Evolutionary conservation across 306 rosid species (phyloP).

Genomic region (Cicer arietinum): DNA sequence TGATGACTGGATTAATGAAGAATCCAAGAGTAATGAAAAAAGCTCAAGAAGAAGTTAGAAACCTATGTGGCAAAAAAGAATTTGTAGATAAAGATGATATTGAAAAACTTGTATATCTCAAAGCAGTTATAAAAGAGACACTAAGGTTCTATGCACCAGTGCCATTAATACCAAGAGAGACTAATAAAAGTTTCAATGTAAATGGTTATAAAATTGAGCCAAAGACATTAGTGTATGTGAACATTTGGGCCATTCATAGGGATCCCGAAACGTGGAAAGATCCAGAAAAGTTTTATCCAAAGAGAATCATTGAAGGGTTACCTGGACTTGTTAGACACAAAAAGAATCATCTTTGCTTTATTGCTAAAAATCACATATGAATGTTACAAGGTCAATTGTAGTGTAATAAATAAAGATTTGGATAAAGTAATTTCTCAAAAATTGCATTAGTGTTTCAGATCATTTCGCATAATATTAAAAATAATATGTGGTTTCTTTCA

Average conservation of each 20-base stretch:
- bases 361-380: not conserved
- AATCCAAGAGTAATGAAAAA: conserved; percentile 36
- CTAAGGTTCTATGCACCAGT: conserved; percentile 11
- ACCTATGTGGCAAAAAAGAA: not conserved
- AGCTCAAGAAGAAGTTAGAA: conserved; percentile 25
- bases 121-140: conserved; percentile 42
- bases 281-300: conserved; percentile 27
- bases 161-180: conserved; percentile 28
- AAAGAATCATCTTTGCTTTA: conserved; percentile 37
- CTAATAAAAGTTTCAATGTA: not conserved
- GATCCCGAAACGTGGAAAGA: conserved; percentile 38
- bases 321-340: conserved; percentile 24
- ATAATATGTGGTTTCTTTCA: no score
- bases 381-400: not conserved
- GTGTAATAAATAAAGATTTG: not conserved
- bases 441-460: no score
- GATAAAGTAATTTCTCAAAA: no score
- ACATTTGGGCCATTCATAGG: conserved; percentile 29
- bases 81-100: conserved; percentile 29
- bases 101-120: conserved; percentile 9
- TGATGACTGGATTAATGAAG: conserved; percentile 26
- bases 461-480: no score
- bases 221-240: conserved; percentile 35
- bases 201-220: conserved; percentile 33
- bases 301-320: conserved; percentile 12